phyloP scores from a whole-genome alignment of 306 rosid genomes.

The Vigna hirtella region DNA sequence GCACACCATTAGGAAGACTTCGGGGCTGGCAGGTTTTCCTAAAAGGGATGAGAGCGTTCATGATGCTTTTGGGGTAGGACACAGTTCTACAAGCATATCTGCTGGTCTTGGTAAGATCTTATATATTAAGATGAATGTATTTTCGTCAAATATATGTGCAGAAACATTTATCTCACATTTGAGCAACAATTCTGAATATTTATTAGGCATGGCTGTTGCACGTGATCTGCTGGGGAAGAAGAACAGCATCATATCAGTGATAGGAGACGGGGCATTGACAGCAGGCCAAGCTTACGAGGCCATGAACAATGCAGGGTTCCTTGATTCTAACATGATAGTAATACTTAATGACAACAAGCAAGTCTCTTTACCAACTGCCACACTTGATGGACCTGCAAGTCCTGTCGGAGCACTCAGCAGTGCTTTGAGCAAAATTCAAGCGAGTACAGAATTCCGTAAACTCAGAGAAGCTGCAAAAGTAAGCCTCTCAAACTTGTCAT shows the following conservation, averaged over 20 bases:
- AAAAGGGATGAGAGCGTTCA: conserved; percentile 89
- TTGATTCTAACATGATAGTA: conserved; percentile 84
- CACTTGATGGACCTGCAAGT: conserved; percentile 91
- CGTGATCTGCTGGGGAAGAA: conserved; percentile 85
- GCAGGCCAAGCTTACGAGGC: conserved; percentile 99
- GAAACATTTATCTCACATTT: not conserved
- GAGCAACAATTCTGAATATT: conserved; percentile 37
- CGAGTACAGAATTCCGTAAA: conserved; percentile 77
- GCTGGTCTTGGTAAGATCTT: conserved; percentile 82
- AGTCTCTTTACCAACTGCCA: conserved; percentile 97
- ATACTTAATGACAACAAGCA: conserved; percentile 89
- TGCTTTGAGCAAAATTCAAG: conserved; percentile 79
- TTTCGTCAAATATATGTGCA: not conserved
- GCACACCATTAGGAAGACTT: conserved; percentile 89
- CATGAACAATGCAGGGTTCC: conserved; percentile 90
- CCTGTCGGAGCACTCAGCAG: conserved; percentile 93
- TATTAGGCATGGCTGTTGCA: conserved; percentile 92
- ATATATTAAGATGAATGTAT: not conserved
- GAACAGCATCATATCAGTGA: conserved; percentile 80
- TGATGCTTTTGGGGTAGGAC: conserved; percentile 94
- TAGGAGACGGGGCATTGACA: conserved; percentile 97
- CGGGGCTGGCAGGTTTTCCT: conserved; percentile 93
- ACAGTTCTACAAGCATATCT: conserved; percentile 96
- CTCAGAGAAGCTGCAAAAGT: conserved; percentile 93
- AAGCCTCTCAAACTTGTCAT: conserved; percentile 34